phyloP scores from a whole-genome alignment of 2,329 filamentous ascomycete species.

The Rhynchosporium secalis region DNA sequence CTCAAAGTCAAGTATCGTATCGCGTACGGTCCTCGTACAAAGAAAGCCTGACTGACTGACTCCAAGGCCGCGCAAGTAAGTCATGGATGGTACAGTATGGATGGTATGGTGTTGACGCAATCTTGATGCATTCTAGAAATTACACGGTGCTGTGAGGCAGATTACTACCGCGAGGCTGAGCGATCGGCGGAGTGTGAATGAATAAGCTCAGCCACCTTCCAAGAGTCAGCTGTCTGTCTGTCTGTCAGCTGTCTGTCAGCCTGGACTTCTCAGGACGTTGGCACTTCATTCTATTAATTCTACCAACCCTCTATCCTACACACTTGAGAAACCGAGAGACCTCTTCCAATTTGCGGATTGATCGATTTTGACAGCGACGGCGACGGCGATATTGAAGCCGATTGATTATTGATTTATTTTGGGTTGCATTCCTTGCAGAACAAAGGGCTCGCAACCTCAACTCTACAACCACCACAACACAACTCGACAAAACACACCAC shows the following conservation, averaged over 20 bases:
- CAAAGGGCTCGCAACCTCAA: not conserved
- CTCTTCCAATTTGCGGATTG: not conserved
- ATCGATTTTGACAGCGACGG: not conserved
- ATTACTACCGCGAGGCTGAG: not conserved
- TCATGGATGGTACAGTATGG: too few species aligned
- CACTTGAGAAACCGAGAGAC: not conserved
- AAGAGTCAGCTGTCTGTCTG: not conserved
- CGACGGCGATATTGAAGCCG: too few species aligned
- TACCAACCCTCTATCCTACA: not conserved
- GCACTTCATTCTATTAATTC: not conserved
- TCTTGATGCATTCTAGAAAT: too few species aligned
- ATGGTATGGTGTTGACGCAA: too few species aligned
- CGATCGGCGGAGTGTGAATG: not conserved
- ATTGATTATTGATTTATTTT: too few species aligned
- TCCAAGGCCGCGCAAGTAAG: too few species aligned
- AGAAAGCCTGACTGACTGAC: too few species aligned
- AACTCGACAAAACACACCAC: too few species aligned
- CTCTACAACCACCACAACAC: too few species aligned
- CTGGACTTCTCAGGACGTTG: not conserved
- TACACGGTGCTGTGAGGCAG: too few species aligned
- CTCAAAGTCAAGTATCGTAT: too few species aligned
- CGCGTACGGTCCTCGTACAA: too few species aligned
- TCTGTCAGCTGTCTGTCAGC: not conserved
- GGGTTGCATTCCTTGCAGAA: not conserved
- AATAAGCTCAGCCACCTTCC: slow-evolving; percentile 13